These are phyloP conservation scores for Porcisia deanei DNA, from an alignment of 208 protist species.

Conservation along the genomic window DNA sequence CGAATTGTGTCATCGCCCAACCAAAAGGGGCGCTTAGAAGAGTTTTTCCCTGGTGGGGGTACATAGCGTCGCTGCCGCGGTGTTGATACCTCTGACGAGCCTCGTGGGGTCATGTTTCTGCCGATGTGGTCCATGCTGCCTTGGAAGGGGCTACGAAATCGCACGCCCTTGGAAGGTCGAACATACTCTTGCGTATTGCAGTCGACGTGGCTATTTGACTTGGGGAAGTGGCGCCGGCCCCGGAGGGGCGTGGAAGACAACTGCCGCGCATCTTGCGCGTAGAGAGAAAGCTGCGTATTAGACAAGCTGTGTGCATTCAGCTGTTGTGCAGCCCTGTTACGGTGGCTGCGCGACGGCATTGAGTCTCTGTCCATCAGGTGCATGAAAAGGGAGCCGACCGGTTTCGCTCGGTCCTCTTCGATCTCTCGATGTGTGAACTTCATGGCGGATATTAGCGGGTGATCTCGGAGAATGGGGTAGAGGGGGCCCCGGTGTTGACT, in stretches of 20 bases:
- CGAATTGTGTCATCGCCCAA: slow-evolving; percentile 11
- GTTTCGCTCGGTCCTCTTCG: slow-evolving; percentile 51
- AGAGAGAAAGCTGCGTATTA: slow-evolving; percentile 60
- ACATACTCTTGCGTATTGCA: slow-evolving; percentile 4
- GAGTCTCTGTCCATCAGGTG: slow-evolving; percentile 56
- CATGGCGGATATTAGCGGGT: slow-evolving; percentile 2
- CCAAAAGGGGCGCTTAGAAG: slow-evolving; percentile 24
- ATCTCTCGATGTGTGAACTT: slow-evolving; percentile 54
- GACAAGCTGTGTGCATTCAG: slow-evolving; percentile 56
- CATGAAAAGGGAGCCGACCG: slow-evolving; percentile 73
- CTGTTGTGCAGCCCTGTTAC: slow-evolving; percentile 24
- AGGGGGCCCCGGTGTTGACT: neutral
- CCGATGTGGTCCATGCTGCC: slow-evolving; percentile 38
- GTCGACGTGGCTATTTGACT: slow-evolving; percentile 15
- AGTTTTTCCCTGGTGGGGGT: slow-evolving; percentile 21
- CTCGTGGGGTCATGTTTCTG: slow-evolving; percentile 26
- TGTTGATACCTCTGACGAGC: slow-evolving; percentile 7
- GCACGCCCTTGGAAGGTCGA: slow-evolving; percentile 15
- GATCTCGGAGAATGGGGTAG: neutral
- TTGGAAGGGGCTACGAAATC: slow-evolving; percentile 5
- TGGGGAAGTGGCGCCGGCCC: slow-evolving; percentile 39
- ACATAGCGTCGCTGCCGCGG: slow-evolving; percentile 44
- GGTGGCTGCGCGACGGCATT: slow-evolving; percentile 27
- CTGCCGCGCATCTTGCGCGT: slow-evolving; percentile 24
- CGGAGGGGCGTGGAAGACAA: slow-evolving; percentile 22